These are phyloP conservation scores for Phaeosphaeriaceae sp. DNA, from an alignment of 2,329 filamentous ascomycete genomes.

Conservation along the genomic window DNA sequence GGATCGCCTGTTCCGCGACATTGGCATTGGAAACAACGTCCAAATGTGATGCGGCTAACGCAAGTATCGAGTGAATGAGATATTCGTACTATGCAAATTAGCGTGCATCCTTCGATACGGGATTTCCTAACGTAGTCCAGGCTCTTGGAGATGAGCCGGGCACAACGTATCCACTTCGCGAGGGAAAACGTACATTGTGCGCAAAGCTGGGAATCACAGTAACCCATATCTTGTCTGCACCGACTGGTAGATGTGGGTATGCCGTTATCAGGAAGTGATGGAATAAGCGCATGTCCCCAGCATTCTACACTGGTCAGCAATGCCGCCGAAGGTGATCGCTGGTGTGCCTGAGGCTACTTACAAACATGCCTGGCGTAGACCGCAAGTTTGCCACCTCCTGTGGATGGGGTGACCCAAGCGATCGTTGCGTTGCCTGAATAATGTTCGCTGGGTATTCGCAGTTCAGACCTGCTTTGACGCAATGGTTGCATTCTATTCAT, in stretches of 20 bases:
- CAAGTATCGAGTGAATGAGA: conserved; percentile 74
- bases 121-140: neutral
- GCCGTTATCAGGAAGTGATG: conserved; percentile 70
- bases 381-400: conserved; percentile 37
- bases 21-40: conserved; percentile 57
- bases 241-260: conserved; percentile 70
- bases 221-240: conserved; percentile 71
- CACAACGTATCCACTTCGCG: neutral
- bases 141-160: neutral
- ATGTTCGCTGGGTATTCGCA: conserved; percentile 67
- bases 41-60: conserved; percentile 71
- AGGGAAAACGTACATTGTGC: conserved; percentile 62
- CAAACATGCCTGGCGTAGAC: conserved; percentile 42
- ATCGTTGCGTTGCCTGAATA: conserved; percentile 37
- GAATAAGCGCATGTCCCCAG: conserved; percentile 72
- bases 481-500: conserved; percentile 63
- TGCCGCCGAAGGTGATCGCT: neutral
- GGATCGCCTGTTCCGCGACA: conserved; percentile 65
- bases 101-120: conserved; percentile 1
- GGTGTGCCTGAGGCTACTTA: conserved; percentile 28
- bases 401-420: conserved; percentile 27
- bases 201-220: conserved; percentile 72
- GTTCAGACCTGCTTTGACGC: conserved; percentile 66
- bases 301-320: conserved; percentile 32
- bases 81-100: conserved; percentile 62